Percentiles rank a stretch among this genome's conserved stretches.
phyloP scores from a whole-genome alignment of 306 rosid species.

The Glycine latifolia region DNA sequence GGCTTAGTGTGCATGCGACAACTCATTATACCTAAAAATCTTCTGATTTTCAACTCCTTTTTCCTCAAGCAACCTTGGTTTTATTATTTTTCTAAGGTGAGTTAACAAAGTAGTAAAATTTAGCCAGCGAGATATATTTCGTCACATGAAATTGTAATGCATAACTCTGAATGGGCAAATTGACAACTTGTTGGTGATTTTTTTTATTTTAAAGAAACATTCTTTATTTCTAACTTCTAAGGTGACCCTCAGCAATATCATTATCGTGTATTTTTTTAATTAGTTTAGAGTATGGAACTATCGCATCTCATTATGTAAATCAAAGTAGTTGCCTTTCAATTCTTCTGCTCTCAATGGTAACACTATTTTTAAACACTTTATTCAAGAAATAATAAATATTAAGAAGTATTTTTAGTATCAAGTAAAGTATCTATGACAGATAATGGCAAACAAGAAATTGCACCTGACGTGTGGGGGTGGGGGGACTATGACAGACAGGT shows the following conservation, averaged over 20 bases:
- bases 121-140: background rate
- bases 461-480: background rate
- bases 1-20: background rate
- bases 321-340: too few species aligned
- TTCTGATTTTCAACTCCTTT: background rate
- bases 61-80: background rate
- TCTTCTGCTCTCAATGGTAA: too few species aligned
- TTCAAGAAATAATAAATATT: too few species aligned
- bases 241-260: too few species aligned
- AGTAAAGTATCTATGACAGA: too few species aligned
- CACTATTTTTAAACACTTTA: too few species aligned
- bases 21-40: background rate
- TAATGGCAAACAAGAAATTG: background rate
- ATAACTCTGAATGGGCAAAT: background rate
- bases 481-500: conserved; percentile 3
- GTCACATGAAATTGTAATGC: background rate
- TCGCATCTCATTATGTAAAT: too few species aligned
- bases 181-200: background rate
- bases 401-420: too few species aligned
- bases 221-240: background rate
- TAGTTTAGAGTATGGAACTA: too few species aligned
- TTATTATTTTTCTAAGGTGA: background rate
- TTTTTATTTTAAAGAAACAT: conserved; percentile 16
- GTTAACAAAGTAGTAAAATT: conserved; percentile 5
- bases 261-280: too few species aligned